Evolutionary conservation across 129 eudicot species (phyloP).

Genomic region (Helianthus tuberosus): DNA sequence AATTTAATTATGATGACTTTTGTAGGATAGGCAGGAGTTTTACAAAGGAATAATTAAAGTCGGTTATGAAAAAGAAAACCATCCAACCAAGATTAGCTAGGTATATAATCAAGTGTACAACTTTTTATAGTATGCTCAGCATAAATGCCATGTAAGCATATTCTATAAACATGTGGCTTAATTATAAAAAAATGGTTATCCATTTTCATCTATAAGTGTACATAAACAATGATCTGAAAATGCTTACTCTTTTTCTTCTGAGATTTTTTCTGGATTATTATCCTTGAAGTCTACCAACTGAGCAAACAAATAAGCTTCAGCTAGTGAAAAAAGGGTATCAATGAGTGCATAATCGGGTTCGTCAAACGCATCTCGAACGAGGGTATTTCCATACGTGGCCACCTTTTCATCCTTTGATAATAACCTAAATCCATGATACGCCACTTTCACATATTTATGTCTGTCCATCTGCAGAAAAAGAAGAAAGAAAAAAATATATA

Average conservation of each 20-base stretch:
- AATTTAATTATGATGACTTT: not conserved
- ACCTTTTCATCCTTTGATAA: constrained; percentile 86
- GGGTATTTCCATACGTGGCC: constrained; percentile 76
- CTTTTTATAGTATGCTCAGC: constrained; percentile 7
- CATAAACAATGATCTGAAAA: constrained; percentile 18
- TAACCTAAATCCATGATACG: constrained; percentile 91
- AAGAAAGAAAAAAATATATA: not conserved
- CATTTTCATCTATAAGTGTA: not conserved
- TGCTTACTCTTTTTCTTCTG: constrained; percentile 77
- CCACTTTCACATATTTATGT: constrained; percentile 97
- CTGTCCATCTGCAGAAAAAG: constrained; percentile 76
- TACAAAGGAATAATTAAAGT: not conserved
- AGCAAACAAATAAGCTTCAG: constrained; percentile 97
- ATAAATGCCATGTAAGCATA: constrained; percentile 12
- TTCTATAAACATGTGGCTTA: not conserved
- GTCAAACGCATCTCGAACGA: constrained; percentile 86
- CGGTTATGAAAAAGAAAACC: not conserved
- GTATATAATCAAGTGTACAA: constrained; percentile 1
- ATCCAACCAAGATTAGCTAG: not conserved
- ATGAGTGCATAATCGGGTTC: constrained; percentile 96
- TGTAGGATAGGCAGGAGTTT: constrained; percentile 2
- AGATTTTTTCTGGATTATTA: constrained; percentile 77
- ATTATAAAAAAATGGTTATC: not conserved
- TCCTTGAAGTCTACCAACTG: constrained; percentile 95
- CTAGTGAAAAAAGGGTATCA: constrained; percentile 91